These are phyloP conservation scores for Centrapalus pauciflorus DNA, from an alignment of 129 eudicot genomes.

Conservation along the genomic window DNA sequence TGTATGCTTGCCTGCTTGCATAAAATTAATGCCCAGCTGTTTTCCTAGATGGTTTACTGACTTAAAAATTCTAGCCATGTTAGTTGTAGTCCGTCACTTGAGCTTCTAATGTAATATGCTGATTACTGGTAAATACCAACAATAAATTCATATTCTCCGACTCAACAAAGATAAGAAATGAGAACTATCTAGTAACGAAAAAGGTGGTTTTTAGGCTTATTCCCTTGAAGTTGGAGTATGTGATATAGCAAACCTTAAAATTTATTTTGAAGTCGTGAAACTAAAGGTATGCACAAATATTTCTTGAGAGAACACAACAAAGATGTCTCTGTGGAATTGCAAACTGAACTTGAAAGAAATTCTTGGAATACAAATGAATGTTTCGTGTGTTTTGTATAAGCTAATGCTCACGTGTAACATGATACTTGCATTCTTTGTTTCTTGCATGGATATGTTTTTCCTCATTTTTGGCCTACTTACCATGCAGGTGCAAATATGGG, in stretches of 20 bases:
- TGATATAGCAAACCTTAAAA: neutral
- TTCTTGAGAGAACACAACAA: neutral
- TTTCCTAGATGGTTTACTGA: neutral
- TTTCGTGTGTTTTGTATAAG: neutral
- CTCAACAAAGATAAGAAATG: neutral
- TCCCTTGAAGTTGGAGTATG: neutral
- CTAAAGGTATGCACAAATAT: neutral
- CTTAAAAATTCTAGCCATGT: neutral
- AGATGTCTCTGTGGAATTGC: neutral
- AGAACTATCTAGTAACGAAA: neutral
- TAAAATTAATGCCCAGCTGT: neutral
- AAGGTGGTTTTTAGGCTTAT: neutral
- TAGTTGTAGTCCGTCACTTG: neutral
- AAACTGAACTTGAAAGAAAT: neutral
- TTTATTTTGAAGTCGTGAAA: too few species aligned
- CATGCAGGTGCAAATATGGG: slow-evolving; percentile 88
- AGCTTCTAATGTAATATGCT: neutral
- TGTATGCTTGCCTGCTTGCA: neutral
- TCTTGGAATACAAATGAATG: neutral
- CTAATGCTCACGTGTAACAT: neutral
- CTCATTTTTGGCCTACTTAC: neutral
- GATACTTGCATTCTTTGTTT: neutral
- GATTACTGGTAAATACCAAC: neutral
- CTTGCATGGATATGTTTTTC: neutral
- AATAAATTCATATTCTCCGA: neutral